Evolutionary conservation across 192 early-diverging fungal genomes (phyloP), one percentile per base, ranked within the genome.

Genomic region (Coemansia furcata): DNA sequence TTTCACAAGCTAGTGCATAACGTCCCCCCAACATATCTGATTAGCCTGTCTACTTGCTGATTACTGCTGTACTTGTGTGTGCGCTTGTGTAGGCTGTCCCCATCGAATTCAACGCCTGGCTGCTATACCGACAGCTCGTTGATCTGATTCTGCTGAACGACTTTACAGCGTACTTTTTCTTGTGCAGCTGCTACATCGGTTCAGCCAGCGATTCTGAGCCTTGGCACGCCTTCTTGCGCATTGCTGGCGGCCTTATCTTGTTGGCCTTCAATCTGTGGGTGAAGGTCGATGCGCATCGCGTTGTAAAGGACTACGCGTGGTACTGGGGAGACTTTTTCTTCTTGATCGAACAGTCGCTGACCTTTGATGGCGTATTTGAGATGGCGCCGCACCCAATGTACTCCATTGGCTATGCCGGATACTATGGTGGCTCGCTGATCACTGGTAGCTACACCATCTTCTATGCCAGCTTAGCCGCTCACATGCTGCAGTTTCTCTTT

Each of bases 241-340:
- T 91, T 75, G 67, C 86, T 23, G 94, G 88, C 32, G 95, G 94
- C 11, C 62, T 91, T 2, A 83, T 93, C 29, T 80, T 99, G 55
- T 83, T 97, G 7, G 81, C 86, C 29, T 96, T 99, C 76, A 97
- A 97, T 66, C 87, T 96, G 63, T 97, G 97, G 92, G 95, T 99
- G 67, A 95, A 96, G 75, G 72, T 93, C 50, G 97, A 99, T 74
- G 95, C 94, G 30, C 93, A 95, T 58, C 91, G 95, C 9, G 94
- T 95, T 8, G 91, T 99, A 61, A 96, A 94, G 78, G 96, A 98
- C 79, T 99, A 92, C 84, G 95, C 95, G 11, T 97, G 95, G 94
- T 99, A 99, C 82, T 99, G 97, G 97, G 97, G 97, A 62, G 95
- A 98, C 76, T 99, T 99, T 73, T 99, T 99, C 86, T 98, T 99